These are phyloP conservation scores for Aspergillus panamensis DNA, from an alignment of 495 filamentous ascomycete genomes.

Conservation along the genomic window DNA sequence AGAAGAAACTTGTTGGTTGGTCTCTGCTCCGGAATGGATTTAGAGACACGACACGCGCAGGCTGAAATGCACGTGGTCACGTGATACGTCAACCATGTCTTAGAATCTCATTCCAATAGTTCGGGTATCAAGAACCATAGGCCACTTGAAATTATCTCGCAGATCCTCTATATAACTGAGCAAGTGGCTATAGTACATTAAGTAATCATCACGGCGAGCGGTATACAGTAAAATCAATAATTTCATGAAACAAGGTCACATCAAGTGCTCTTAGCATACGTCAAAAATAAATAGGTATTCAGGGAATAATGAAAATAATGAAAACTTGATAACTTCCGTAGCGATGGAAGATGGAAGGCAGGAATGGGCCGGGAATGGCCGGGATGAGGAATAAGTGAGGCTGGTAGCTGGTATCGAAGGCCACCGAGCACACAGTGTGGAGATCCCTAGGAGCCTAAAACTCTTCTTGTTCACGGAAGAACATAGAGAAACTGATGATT, in stretches of 20 bases:
- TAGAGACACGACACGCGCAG: slow-evolving; percentile 9
- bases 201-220: slow-evolving; percentile 19
- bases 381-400: background rate
- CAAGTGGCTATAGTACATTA: slow-evolving; percentile 23
- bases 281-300: slow-evolving; percentile 12
- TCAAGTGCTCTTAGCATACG: slow-evolving; percentile 13
- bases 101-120: background rate
- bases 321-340: background rate
- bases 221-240: slow-evolving; percentile 9
- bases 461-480: slow-evolving; percentile 95
- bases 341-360: background rate
- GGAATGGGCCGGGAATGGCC: background rate
- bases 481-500: slow-evolving; percentile 95
- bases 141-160: background rate
- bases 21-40: background rate
- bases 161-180: slow-evolving; percentile 20
- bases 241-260: slow-evolving; percentile 8
- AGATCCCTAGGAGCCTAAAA: slow-evolving; percentile 44
- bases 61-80: slow-evolving; percentile 15
- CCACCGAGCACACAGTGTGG: background rate
- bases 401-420: slow-evolving; percentile 2
- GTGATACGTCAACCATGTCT: background rate
- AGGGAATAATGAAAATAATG: background rate
- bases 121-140: background rate
- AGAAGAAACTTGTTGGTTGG: background rate